phyloP scores from a whole-genome alignment of 345 rosid genomes.

The Erysimum cheiranthoides region DNA sequence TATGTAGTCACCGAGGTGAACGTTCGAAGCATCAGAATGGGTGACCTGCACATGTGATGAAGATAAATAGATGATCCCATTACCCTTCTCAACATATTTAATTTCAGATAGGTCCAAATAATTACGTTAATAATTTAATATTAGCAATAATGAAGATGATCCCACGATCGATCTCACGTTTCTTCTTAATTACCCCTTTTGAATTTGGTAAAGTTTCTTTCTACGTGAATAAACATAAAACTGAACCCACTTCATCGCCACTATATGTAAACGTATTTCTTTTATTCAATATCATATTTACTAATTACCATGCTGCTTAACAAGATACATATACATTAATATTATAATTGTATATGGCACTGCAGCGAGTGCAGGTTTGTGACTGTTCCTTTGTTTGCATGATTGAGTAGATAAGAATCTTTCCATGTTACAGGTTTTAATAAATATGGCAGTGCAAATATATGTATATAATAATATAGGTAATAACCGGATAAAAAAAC shows the following conservation, averaged over 20 bases:
- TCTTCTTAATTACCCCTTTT: constrained; percentile 26
- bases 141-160: constrained; percentile 31
- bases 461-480: background rate
- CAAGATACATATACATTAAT: background rate
- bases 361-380: constrained; percentile 44
- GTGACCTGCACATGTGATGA: constrained; percentile 42
- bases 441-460: constrained; percentile 16
- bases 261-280: constrained; percentile 15
- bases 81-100: constrained; percentile 18
- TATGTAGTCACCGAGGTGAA: constrained; percentile 36
- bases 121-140: background rate
- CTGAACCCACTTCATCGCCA: constrained; percentile 40
- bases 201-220: constrained; percentile 35
- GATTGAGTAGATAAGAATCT: constrained; percentile 69
- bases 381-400: constrained; percentile 44
- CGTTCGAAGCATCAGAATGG: constrained; percentile 37
- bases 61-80: constrained; percentile 26
- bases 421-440: constrained; percentile 60
- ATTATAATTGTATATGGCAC: constrained; percentile 23
- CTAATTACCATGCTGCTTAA: constrained; percentile 24
- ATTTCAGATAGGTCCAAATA: constrained; percentile 42
- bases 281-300: background rate
- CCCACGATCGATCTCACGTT: constrained; percentile 39
- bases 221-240: background rate
- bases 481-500: background rate